phyloP scores from a whole-genome alignment of 495 filamentous ascomycete species.

The Aspergillus carlsbadensis region DNA sequence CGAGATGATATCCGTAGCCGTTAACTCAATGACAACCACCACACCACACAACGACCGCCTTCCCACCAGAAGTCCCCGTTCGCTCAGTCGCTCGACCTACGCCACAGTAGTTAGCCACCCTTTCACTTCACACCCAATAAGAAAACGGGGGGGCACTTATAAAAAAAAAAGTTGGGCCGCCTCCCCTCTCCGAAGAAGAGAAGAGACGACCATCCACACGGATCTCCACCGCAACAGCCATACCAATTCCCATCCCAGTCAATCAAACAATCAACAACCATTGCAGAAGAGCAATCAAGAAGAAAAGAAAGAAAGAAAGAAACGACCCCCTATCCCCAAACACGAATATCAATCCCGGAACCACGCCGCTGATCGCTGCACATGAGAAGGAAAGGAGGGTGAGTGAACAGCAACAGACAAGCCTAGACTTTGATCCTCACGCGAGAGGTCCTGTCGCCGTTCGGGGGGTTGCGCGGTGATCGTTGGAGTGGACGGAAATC shows the following conservation, averaged over 20 bases:
- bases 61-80: too few relatives aligned
- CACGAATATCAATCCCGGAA: slow-evolving; percentile 7
- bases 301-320: too few relatives aligned
- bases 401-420: slow-evolving; percentile 78
- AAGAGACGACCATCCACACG: too few relatives aligned
- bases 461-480: neutral
- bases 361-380: neutral
- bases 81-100: too few relatives aligned
- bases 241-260: neutral
- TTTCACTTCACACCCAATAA: too few relatives aligned
- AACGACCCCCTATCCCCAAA: neutral
- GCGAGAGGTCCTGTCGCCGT: slow-evolving; percentile 72
- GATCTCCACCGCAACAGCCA: too few relatives aligned
- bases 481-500: neutral
- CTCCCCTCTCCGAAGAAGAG: too few relatives aligned
- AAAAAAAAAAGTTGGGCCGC: neutral
- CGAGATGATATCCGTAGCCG: too few relatives aligned
- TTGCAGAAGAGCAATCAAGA: too few relatives aligned
- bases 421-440: slow-evolving; percentile 96
- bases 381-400: slow-evolving; percentile 17
- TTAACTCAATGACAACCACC: too few relatives aligned
- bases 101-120: too few relatives aligned
- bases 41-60: too few relatives aligned
- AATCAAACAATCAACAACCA: neutral
- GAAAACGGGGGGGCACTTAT: neutral